A percentile compares a stretch with the other conserved stretches of the same genome.
Conservation (phyloP, 2,329 filamentous ascomycete species). For the Xylariaceae sp. region DNA sequence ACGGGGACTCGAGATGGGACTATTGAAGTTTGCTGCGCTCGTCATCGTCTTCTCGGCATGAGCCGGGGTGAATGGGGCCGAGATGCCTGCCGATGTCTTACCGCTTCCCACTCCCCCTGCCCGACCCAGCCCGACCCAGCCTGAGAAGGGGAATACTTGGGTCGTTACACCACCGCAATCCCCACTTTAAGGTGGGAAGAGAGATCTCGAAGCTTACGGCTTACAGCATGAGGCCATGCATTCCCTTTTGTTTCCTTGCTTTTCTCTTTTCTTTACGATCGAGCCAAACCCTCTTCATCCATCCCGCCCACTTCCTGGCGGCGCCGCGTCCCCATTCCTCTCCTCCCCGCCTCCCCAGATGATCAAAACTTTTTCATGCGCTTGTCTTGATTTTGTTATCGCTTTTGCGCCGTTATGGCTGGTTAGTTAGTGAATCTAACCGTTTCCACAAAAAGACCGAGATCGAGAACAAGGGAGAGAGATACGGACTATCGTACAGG, state of each 20-base stretch:
- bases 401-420: too few species aligned
- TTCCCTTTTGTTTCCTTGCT: neutral
- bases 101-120: neutral
- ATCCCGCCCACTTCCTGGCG: too few species aligned
- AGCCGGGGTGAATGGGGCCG: constrained; percentile 1
- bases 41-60: neutral
- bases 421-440: too few species aligned
- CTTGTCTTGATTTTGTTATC: too few species aligned
- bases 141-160: neutral
- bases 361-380: too few species aligned
- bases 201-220: neutral
- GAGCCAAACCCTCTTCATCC: too few species aligned
- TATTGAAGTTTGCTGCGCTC: neutral
- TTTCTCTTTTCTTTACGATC: neutral
- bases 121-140: neutral
- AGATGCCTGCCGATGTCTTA: neutral
- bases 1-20: too few species aligned
- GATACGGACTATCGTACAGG: too few species aligned
- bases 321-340: too few species aligned
- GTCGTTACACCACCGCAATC: neutral
- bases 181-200: neutral
- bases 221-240: neutral
- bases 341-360: too few species aligned
- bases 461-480: too few species aligned
- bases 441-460: too few species aligned